A percentile compares a stretch with the other conserved stretches of the same genome.
phyloP scores from a whole-genome alignment of 805 yeast species.

The Saccharomycopsis sp. region DNA sequence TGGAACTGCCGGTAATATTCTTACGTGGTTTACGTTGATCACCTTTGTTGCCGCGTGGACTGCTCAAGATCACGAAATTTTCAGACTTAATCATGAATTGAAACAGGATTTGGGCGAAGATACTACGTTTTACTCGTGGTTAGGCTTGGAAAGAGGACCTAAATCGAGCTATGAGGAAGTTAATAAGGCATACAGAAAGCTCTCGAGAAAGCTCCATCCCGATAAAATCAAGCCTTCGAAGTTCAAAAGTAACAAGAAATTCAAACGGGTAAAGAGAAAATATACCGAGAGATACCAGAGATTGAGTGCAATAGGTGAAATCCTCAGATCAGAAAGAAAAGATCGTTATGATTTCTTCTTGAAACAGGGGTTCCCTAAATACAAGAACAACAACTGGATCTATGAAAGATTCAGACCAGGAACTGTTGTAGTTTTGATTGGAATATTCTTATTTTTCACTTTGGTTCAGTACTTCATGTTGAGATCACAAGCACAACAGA shows the following conservation, averaged over 20 bases:
- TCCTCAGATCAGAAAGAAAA: slow-evolving; percentile 54
- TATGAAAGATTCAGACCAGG: slow-evolving; percentile 69
- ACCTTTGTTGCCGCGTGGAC: slow-evolving; percentile 42
- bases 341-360: slow-evolving; percentile 81
- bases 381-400: slow-evolving; percentile 61
- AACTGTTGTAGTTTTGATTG: slow-evolving; percentile 40
- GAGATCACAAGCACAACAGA: slow-evolving; percentile 48
- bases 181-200: slow-evolving; percentile 58
- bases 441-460: slow-evolving; percentile 46
- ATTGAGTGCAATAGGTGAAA: slow-evolving; percentile 67
- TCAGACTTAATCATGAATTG: slow-evolving; percentile 60
- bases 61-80: slow-evolving; percentile 73
- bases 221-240: slow-evolving; percentile 54
- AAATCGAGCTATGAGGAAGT: slow-evolving; percentile 48
- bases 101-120: slow-evolving; percentile 55
- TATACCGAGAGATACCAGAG: slow-evolving; percentile 72
- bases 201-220: slow-evolving; percentile 75
- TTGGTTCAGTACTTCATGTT: slow-evolving; percentile 53
- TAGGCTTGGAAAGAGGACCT: slow-evolving; percentile 37
- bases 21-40: slow-evolving; percentile 18
- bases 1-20: slow-evolving; percentile 20
- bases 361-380: slow-evolving; percentile 78
- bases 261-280: slow-evolving; percentile 31
- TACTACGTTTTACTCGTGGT: slow-evolving; percentile 63
- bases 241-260: slow-evolving; percentile 27